Evolutionary conservation across 192 early-diverging fungal species (phyloP).

Genomic region (Linnemannia exigua): DNA sequence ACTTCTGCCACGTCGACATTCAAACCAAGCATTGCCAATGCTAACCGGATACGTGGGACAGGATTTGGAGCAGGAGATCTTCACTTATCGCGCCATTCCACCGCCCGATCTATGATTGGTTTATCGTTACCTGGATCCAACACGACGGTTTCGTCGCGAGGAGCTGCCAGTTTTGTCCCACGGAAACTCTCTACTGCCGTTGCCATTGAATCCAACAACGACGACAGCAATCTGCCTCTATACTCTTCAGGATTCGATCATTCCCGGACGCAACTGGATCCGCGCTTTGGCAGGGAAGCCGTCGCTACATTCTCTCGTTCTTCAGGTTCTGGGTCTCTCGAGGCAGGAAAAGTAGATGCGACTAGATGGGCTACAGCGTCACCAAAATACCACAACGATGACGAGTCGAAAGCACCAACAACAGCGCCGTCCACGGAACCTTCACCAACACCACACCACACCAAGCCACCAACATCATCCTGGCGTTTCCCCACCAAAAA

Average conservation of each 20-base stretch:
- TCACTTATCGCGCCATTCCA: neutral
- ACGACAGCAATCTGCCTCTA: neutral
- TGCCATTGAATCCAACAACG: neutral
- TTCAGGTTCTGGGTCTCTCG: neutral
- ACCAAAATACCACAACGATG: neutral
- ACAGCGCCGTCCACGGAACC: neutral
- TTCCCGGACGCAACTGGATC: neutral
- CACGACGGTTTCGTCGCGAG: neutral
- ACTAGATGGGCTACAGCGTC: neutral
- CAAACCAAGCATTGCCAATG: neutral
- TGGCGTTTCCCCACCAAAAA: conserved; percentile 20
- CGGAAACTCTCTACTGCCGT: neutral
- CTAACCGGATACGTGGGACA: neutral
- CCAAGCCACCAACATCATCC: neutral
- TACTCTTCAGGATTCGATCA: neutral
- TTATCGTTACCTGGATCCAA: neutral
- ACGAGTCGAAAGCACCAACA: neutral
- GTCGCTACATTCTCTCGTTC: neutral
- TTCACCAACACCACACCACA: neutral
- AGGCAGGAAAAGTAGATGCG: neutral
- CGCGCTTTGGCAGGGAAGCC: neutral
- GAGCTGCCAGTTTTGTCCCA: neutral
- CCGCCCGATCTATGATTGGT: neutral
- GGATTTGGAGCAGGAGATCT: neutral
- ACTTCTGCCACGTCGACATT: neutral